Conservation (phyloP, 495 filamentous ascomycete genomes). For the Penicilliopsis zonata region DNA sequence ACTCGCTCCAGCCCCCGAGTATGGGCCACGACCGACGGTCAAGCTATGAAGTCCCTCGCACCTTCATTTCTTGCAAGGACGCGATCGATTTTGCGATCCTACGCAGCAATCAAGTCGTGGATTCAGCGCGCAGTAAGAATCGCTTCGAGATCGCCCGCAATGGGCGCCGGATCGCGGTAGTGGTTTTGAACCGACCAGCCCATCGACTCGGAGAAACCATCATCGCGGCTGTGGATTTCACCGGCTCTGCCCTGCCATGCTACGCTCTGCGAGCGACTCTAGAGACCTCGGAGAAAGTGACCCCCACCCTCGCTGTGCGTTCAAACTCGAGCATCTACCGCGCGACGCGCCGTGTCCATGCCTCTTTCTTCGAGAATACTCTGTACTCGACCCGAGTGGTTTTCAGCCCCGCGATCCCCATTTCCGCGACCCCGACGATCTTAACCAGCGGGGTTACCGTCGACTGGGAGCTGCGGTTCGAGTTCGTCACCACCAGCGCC, state of each 20-base stretch:
- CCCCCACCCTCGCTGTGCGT: slow-evolving; percentile 67
- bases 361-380: slow-evolving; percentile 63
- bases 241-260: slow-evolving; percentile 57
- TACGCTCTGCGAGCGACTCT: slow-evolving; percentile 67
- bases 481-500: slow-evolving; percentile 63
- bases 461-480: slow-evolving; percentile 76
- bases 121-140: slow-evolving; percentile 58
- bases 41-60: slow-evolving; percentile 28
- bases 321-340: slow-evolving; percentile 72
- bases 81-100: slow-evolving; percentile 87
- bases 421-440: slow-evolving; percentile 73
- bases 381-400: slow-evolving; percentile 66
- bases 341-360: slow-evolving; percentile 71
- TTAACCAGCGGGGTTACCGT: slow-evolving; percentile 74
- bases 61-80: slow-evolving; percentile 55
- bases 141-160: slow-evolving; percentile 91
- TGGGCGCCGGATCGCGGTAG: slow-evolving; percentile 70
- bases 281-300: slow-evolving; percentile 70
- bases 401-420: slow-evolving; percentile 72
- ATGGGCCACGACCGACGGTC: slow-evolving; percentile 48
- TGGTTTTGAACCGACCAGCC: slow-evolving; percentile 80
- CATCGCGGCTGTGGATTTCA: slow-evolving; percentile 71
- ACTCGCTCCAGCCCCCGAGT: slow-evolving; percentile 47
- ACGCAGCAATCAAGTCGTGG: slow-evolving; percentile 51
- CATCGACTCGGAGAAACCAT: slow-evolving; percentile 86